Conservation (phyloP, 768 basidiomycete genomes). For the Leccinum pellstonianum region DNA sequence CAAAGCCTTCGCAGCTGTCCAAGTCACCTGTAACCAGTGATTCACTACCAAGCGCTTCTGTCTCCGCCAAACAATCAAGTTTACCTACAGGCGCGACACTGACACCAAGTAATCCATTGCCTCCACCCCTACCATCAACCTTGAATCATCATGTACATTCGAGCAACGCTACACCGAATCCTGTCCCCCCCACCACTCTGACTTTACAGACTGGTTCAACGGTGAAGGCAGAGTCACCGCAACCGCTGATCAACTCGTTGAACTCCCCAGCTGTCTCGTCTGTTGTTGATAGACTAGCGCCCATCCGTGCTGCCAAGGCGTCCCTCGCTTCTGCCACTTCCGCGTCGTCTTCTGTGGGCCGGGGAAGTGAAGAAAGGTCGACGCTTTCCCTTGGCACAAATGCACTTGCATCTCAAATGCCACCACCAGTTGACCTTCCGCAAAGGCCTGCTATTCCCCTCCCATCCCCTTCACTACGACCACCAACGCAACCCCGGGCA, state of each 20-base stretch:
- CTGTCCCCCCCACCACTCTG: background rate
- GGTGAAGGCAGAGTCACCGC: slow-evolving; percentile 22
- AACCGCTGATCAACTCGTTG: slow-evolving; percentile 7
- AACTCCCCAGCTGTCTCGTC: slow-evolving; percentile 9
- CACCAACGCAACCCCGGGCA: background rate
- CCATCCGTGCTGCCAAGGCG: slow-evolving; percentile 35
- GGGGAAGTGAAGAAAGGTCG: background rate
- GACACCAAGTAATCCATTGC: background rate
- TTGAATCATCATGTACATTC: background rate
- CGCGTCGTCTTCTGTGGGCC: slow-evolving; percentile 12
- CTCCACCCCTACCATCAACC: background rate
- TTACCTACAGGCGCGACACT: background rate
- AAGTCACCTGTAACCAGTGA: slow-evolving; percentile 21
- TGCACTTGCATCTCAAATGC: background rate
- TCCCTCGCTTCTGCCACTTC: slow-evolving; percentile 15
- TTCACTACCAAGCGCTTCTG: slow-evolving; percentile 15
- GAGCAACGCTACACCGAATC: background rate
- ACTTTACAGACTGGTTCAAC: slow-evolving; percentile 13
- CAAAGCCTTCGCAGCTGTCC: slow-evolving; percentile 4
- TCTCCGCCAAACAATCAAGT: background rate
- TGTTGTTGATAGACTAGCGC: slow-evolving; percentile 29
- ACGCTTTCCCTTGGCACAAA: background rate
- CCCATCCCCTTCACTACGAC: background rate
- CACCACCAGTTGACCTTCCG: background rate
- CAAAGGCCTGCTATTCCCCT: background rate